A percentile compares a stretch with the other conserved stretches of the same genome.
These are phyloP conservation scores for Melampsora abietis-canadensis DNA, from an alignment of 1,284 basidiomycete genomes.

Conservation along the genomic window DNA sequence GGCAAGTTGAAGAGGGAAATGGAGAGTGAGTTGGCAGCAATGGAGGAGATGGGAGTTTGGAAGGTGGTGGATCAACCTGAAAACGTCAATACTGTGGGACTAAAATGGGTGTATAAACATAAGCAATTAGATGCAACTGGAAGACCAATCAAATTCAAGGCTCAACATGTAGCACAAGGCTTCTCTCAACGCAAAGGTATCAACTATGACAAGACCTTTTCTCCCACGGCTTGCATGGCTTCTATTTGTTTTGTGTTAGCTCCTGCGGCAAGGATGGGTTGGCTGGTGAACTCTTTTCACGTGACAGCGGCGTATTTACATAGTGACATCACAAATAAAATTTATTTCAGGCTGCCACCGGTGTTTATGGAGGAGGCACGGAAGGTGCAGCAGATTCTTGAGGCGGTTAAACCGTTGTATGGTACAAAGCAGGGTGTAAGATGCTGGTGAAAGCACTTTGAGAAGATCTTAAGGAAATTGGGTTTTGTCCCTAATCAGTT, in stretches of 20 bases:
- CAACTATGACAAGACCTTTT: neutral
- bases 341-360: too few relatives aligned
- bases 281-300: slow-evolving; percentile 2
- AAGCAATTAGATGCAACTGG: too few relatives aligned
- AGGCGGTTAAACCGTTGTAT: slow-evolving; percentile 23
- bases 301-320: neutral
- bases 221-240: slow-evolving; percentile 8
- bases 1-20: neutral
- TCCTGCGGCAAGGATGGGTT: neutral
- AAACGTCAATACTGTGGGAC: neutral
- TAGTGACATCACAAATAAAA: too few relatives aligned
- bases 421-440: slow-evolving; percentile 19
- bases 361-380: too few relatives aligned
- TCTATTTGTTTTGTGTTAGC: neutral
- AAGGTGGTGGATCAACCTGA: neutral
- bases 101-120: neutral
- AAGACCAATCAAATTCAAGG: too few relatives aligned
- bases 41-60: neutral
- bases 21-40: neutral
- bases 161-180: too few relatives aligned
- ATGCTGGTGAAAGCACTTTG: slow-evolving; percentile 18
- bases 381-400: too few relatives aligned
- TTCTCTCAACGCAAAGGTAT: too few relatives aligned
- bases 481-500: too few relatives aligned
- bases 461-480: too few relatives aligned